These are phyloP conservation scores for Boletus sensibilis DNA, from an alignment of 768 basidiomycete species.

Conservation along the genomic window DNA sequence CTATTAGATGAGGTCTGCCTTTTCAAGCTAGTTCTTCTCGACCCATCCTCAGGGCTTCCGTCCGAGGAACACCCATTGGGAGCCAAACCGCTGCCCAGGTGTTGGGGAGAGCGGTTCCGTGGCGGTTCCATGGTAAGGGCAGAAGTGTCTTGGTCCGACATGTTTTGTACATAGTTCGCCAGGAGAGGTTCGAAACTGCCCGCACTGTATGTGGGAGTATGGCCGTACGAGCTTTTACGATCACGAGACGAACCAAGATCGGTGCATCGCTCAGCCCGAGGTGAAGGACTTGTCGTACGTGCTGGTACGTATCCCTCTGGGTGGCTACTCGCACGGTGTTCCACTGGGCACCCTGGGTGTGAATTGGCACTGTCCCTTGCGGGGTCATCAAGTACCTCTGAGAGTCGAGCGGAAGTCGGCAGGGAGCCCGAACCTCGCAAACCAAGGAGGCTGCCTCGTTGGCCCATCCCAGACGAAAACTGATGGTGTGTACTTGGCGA, in stretches of 20 bases:
- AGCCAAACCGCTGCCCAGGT: neutral
- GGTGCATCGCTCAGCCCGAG: slow-evolving; percentile 22
- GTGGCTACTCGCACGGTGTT: slow-evolving; percentile 12
- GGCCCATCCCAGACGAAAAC: slow-evolving; percentile 37
- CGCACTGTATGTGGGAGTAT: slow-evolving; percentile 49
- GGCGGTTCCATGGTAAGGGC: slow-evolving; percentile 25
- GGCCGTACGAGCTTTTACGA: slow-evolving; percentile 35
- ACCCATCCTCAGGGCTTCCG: slow-evolving; percentile 27
- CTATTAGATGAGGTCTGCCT: slow-evolving; percentile 23
- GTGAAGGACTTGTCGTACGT: slow-evolving; percentile 48
- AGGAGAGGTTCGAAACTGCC: slow-evolving; percentile 64
- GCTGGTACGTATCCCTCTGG: slow-evolving; percentile 46
- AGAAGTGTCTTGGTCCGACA: slow-evolving; percentile 20
- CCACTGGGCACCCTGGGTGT: slow-evolving; percentile 43
- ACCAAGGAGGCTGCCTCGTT: slow-evolving; percentile 34
- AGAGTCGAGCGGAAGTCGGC: slow-evolving; percentile 35
- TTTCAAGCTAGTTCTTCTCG: slow-evolving; percentile 25
- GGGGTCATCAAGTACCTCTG: slow-evolving; percentile 26
- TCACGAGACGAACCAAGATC: slow-evolving; percentile 30
- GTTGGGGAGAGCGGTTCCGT: slow-evolving; percentile 26
- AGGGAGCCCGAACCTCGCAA: slow-evolving; percentile 18
- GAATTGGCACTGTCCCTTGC: slow-evolving; percentile 44
- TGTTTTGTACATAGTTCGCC: slow-evolving; percentile 39
- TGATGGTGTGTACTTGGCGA: slow-evolving; percentile 21
- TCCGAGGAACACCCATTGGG: slow-evolving; percentile 12